Evolutionary conservation across 768 basidiomycete genomes (phyloP), one percentile per base, ranked within the genome.

Genomic region (Rhodocollybia butyracea): DNA sequence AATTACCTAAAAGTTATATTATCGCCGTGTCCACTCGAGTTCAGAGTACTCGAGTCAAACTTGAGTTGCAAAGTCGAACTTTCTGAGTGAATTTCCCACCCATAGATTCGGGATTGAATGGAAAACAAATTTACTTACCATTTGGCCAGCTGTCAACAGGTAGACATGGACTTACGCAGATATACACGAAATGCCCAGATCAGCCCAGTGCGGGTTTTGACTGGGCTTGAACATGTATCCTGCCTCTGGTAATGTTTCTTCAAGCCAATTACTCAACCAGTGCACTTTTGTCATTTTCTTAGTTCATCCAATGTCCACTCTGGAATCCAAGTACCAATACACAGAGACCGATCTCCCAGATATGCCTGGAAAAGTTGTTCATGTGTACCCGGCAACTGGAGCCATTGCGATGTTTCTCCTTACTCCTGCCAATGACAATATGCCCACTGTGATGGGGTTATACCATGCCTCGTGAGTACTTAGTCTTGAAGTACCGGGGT

Each of bases 401-500:
- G 95, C 88, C 0, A 81, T 80, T 2, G 89, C 89, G 38, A 92
- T 98, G 88, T 79, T 98, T 0, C 95, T 95, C 6, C 78, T 98
- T 17, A 95, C 91, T 1, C 88, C 90, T 4, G 87, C 78, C 26
- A 97, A 96, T 73, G 88, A 91, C 66, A 98, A 91, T 67, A 82
- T 78, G 0, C 91, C 88, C 0, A 91, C 92, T 0, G 66, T 97
- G 41, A 63, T 98, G 95, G 47, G 96, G 96, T 26, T 82, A 83
- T 8, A 78, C 88, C 66, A 87, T 96, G 81, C 75, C 85, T 2
- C 85, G 83, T 15, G 74, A 76, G 7, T 75, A 79, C 15, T 46
- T 66, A 11, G 93, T 92, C 61, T 94, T 94, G 13, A n/a, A 96
- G 93, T 0, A 93, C 94, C 26, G 94, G 94, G 3, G 96, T 92